Base-by-base conservation (phyloP, 1,284 basidiomycete species). In the Irpex sp. region DNA sequence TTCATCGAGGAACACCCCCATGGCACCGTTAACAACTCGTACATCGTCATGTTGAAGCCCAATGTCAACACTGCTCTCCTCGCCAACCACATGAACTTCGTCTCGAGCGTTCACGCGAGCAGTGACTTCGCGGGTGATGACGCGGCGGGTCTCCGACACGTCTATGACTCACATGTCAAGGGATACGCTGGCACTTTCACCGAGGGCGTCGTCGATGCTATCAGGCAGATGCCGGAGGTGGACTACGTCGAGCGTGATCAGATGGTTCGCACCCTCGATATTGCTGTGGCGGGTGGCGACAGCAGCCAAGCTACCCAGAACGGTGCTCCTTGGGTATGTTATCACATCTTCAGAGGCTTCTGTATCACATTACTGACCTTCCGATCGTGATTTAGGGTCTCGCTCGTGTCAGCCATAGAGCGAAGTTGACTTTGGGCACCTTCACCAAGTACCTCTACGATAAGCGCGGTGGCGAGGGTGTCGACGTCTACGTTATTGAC, bases 241-340 rank as follows among this genome's bases (percentile, higher is more conserved):
- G 93, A 89, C 36, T 97, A 92, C 73, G 83, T 99, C 65, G 97
- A 99, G 81, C 85, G 82, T 66, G 97, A 99, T 80, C 94, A 97
- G 79, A 81, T 95, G 68, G 92, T 97, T 21, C 84, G 81, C 68
- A 90, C 92, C 13, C 83, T 86, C 67, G 87, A 90, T 1, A 68
- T 80, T 26, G 95, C 95, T 74, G 93, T 98, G 4, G 39, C 39
- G 39, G 39, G 39, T 57, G 90, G 87, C 31, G 94, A 90, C 71
- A 82, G 31, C 31, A 33, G 97, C 65, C 95, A 98, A 80, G 84
- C 82, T 63, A 75, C 80, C 4, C 93, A 98, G 84, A 88, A 78
- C 63, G 78, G 82, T 36, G 94, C 97, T 21, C 95, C 97, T 61
- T 98, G 97, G 97, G 95, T 94, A 74, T 76, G 87, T 82, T 21